These are phyloP conservation scores for Ceratocystis colombiana DNA, from an alignment of 2,329 filamentous ascomycete genomes.

Conservation along the genomic window DNA sequence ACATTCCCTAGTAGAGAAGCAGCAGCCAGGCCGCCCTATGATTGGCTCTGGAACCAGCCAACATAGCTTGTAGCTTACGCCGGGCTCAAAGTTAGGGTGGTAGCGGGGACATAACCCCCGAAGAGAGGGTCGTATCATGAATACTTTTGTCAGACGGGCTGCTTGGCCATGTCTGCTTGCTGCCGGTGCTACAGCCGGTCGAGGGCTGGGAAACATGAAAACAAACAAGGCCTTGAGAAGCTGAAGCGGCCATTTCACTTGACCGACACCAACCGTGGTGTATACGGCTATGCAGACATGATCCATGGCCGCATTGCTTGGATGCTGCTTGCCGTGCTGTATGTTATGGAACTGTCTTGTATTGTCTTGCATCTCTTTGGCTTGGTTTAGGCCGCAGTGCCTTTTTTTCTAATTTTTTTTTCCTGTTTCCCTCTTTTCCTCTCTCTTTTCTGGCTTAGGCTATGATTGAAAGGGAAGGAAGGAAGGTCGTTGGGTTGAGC, in stretches of 20 bases:
- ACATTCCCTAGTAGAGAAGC: slow-evolving; percentile 2
- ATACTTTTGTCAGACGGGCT: neutral
- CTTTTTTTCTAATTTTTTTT: neutral
- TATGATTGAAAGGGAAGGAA: neutral
- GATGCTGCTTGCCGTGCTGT: neutral
- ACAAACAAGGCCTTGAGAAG: neutral
- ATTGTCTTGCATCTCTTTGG: neutral
- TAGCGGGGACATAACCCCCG: neutral
- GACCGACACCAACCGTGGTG: neutral
- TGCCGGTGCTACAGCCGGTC: neutral
- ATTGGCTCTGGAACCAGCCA: neutral
- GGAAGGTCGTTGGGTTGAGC: neutral
- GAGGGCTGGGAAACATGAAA: neutral
- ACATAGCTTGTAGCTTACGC: neutral
- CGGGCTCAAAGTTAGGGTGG: neutral
- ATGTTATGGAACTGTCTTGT: slow-evolving; percentile 4
- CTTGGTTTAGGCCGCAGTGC: neutral
- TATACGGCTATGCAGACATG: no score
- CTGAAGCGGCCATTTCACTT: neutral
- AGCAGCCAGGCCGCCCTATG: neutral
- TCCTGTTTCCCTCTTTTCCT: no score
- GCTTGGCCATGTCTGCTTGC: neutral
- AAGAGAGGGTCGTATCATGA: neutral
- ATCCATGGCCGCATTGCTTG: neutral
- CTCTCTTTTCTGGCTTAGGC: no score